These are phyloP conservation scores for Plasmodium sp. DNA, from an alignment of 169 alveolate species.

Conservation along the genomic window DNA sequence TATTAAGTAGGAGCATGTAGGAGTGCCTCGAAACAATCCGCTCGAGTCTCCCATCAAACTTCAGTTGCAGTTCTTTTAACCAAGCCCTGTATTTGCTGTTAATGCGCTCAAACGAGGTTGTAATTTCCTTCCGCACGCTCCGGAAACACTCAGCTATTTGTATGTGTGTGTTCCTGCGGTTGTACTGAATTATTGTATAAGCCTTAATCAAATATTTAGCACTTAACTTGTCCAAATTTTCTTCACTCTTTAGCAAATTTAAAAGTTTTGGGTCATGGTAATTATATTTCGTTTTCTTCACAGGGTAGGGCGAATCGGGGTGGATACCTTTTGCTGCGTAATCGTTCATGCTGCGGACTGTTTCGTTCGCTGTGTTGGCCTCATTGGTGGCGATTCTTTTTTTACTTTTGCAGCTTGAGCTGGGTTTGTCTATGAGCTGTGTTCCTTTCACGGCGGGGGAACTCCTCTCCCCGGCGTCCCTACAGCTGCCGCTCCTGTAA, in stretches of 20 bases:
- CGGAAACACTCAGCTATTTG: conserved; percentile 71
- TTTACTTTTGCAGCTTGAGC: conserved; percentile 25
- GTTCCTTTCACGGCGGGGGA: neutral
- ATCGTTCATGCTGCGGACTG: neutral
- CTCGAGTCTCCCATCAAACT: conserved; percentile 31
- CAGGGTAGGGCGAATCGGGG: conserved; percentile 54
- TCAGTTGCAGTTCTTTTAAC: conserved; percentile 33
- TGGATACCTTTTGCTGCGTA: neutral
- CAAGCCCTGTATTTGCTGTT: conserved; percentile 28
- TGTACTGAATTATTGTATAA: conserved; percentile 71
- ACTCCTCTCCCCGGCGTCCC: neutral
- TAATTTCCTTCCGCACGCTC: conserved; percentile 44
- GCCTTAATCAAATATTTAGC: conserved; percentile 71
- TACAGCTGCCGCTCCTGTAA: neutral
- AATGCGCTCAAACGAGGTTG: conserved; percentile 8
- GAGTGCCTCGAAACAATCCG: conserved; percentile 16
- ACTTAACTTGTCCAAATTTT: conserved; percentile 57
- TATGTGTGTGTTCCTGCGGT: conserved; percentile 57
- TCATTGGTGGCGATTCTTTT: conserved; percentile 46
- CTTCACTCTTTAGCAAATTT: conserved; percentile 50
- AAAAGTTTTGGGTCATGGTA: conserved; percentile 42
- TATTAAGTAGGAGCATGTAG: neutral
- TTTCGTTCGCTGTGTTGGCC: neutral
- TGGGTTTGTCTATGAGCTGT: conserved; percentile 14
- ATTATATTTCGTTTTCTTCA: conserved; percentile 52